Percentiles rank a stretch among this genome's conserved stretches.
Evolutionary conservation across 2,329 filamentous ascomycete genomes (phyloP).

Genomic region (Aureobasidium zeae): DNA sequence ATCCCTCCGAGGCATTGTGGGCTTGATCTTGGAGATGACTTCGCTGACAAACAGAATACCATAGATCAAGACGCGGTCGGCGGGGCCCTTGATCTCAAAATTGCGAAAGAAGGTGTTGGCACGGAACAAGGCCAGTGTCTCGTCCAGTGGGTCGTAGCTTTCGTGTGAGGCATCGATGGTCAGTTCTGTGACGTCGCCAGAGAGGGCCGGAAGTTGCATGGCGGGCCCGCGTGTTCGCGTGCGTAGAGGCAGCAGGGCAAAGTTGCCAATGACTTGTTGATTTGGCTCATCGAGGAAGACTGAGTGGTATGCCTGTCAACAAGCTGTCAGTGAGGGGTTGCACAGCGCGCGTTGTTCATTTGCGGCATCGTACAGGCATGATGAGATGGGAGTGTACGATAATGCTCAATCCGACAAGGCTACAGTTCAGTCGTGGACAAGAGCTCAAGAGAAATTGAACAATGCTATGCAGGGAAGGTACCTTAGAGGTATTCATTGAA

Average conservation of each 20-base stretch:
- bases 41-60: conserved; percentile 93
- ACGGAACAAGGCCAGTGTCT: conserved; percentile 84
- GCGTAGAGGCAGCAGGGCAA: conserved; percentile 86
- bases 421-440: no score
- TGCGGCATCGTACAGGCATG: conserved; percentile 1
- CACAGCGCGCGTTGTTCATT: background rate
- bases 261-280: conserved; percentile 68
- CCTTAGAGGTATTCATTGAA: no score
- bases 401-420: no score
- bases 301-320: conserved; percentile 80
- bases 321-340: conserved; percentile 16
- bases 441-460: no score
- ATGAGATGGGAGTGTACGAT: background rate
- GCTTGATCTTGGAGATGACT: conserved; percentile 78
- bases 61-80: conserved; percentile 90
- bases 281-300: conserved; percentile 80
- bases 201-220: conserved; percentile 61
- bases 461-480: no score
- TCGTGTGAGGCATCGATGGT: conserved; percentile 71
- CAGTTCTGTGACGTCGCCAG: conserved; percentile 45
- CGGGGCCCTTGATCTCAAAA: conserved; percentile 96
- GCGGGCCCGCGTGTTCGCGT: conserved; percentile 94
- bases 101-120: conserved; percentile 99
- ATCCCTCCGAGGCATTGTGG: conserved; percentile 55
- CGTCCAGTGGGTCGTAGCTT: conserved; percentile 93